Evolutionary conservation across 805 yeast genomes (phyloP), one percentile per base, ranked within the genome.

Genomic region (Pichia eremophila): DNA sequence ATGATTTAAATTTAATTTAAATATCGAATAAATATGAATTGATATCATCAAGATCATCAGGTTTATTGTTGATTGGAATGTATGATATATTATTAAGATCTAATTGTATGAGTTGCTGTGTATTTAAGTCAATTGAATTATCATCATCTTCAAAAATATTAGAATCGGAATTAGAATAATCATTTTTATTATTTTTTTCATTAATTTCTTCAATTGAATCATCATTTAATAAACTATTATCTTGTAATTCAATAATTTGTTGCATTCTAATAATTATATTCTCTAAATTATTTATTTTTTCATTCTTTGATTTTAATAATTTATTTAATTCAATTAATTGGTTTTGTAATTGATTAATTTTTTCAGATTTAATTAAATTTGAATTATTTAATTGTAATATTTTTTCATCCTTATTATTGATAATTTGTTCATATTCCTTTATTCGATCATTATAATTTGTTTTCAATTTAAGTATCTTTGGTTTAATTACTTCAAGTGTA

Each of bases 341-440:
- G 36, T 44, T 39, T 8, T 12, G 37, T 9, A 41, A 8, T 4
- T 36, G n/a, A 15, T n/a, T 19, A 12, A 17, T 44, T 17, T 40
- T 37, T 2, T 19, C 37, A 25, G 18, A 31, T 39, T 18, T 43
- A 38, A 8, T 7, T n/a, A 44, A 9, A 28, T 43, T 43, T 1
- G 44, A 22, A 14, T 40, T 43, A 25, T 38, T 40, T 8, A 51
- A 40, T 10, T 38, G 22, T 12, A 40, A 31, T 8, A 51, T 51
- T 31, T 47, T 43, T 15, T 46, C 40, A 28, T 51, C 48, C 29
- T 51, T 51, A 12, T 39, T 15, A 15, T 35, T 43, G 15, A 51
- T n/a, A 4, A 43, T 22, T 8, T 41, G 36, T 14, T 48, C 47
- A 14, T 46, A 40, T 18, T 49, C 52, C 15, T 34, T 9, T 34